Conservation (phyloP, 768 basidiomycete species). For the Lentinula sp. region DNA sequence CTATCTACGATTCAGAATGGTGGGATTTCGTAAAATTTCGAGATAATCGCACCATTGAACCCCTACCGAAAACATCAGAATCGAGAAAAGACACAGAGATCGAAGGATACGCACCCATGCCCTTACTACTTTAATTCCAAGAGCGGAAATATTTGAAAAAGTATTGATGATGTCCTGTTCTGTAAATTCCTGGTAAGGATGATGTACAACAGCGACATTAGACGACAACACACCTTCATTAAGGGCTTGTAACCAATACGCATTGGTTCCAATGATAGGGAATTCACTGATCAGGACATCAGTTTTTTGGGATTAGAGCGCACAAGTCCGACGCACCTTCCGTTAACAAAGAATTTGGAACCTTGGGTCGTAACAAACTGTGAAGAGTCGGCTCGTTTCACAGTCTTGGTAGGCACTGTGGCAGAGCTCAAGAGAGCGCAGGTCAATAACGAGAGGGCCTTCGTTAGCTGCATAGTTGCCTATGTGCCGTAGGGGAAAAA, state of each 20-base stretch:
- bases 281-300: slow-evolving; percentile 23
- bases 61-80: slow-evolving; percentile 19
- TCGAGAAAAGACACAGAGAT: background rate
- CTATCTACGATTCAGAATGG: slow-evolving; percentile 18
- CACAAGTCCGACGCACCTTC: slow-evolving; percentile 30
- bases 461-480: slow-evolving; percentile 27
- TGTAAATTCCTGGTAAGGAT: background rate
- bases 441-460: slow-evolving; percentile 23
- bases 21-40: background rate
- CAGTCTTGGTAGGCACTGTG: slow-evolving; percentile 25
- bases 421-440: slow-evolving; percentile 21
- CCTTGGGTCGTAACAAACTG: slow-evolving; percentile 41
- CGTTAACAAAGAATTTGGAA: slow-evolving; percentile 48
- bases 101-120: slow-evolving; percentile 35
- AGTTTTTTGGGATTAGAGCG: background rate
- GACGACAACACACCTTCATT: slow-evolving; percentile 20
- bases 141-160: slow-evolving; percentile 48
- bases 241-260: slow-evolving; percentile 58
- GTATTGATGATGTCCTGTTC: slow-evolving; percentile 52
- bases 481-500: slow-evolving; percentile 12
- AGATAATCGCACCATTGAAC: slow-evolving; percentile 48
- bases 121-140: slow-evolving; percentile 54
- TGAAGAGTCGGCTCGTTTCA: slow-evolving; percentile 19
- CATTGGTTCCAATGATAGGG: slow-evolving; percentile 50
- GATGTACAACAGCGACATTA: too few relatives aligned